Evolutionary conservation across 352 stramenopile genomes (phyloP), one percentile per base, ranked within the genome.

Genomic region (Thalassiosira exigua): DNA sequence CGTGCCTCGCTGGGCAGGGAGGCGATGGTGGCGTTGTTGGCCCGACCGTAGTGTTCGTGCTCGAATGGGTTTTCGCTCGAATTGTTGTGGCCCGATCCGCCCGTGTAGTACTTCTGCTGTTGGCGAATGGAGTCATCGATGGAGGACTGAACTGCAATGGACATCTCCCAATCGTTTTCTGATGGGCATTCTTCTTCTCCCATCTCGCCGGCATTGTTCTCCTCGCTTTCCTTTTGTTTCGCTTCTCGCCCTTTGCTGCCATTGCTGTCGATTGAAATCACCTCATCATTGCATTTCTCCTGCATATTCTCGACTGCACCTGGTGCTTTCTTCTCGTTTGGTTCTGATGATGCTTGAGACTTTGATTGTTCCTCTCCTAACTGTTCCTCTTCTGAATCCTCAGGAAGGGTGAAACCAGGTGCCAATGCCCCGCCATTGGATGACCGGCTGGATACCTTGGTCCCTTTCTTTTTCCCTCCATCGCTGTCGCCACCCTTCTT

Each of bases 1-100:
- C 98, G 94, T 21, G 97, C 68, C 33, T 95, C 89, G 27, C 89
- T 66, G 0, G 96, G 95, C 4, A 99, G 79, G 11, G 91, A 92
- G 64, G 95, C 95, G 12, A 98, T 93, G 0, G 91, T 93, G 50
- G 96, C 88, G 0, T 50, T 46, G 12, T 12, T 4, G 24, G 29
- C 11, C 21, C 57, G 30, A 24, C 53, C 33, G 19, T 76, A 32
- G 29, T 71, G 51, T 66, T 29, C 2, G 19, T 70, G 42, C 42
- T 65, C 19, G 11, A 65, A 48, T 22, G 14, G 9, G 33, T 68
- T 36, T 52, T 72, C 44, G 58, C 67, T 27, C n/a, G 7, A 17
- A 14, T 50, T 71, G 44, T 19, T 5, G 14, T 66, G 5, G 61
- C 42, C 33, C 30, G 12, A 17, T 14, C 21, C 33, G 14, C 24